phyloP scores from a whole-genome alignment of 169 alveolate species.

The Plasmodium cynomolgi region DNA sequence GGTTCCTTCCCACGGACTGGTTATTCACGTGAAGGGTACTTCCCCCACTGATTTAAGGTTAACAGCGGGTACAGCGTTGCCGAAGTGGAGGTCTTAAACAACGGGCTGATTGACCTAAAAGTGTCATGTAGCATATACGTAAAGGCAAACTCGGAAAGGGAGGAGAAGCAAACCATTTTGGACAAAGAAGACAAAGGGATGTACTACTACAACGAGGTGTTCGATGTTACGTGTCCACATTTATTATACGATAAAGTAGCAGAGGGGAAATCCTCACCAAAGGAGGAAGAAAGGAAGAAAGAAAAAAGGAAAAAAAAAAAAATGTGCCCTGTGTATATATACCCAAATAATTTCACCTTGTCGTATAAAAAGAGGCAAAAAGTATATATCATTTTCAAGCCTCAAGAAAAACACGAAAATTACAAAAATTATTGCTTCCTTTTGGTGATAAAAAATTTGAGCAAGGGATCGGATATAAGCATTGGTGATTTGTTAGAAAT shows the following conservation, averaged over 20 bases:
- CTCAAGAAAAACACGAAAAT: conserved; percentile 54
- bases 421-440: conserved; percentile 54
- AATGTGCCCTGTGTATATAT: conserved; percentile 59
- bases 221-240: conserved; percentile 3
- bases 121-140: conserved; percentile 43
- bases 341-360: conserved; percentile 23
- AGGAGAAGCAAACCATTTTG: not conserved
- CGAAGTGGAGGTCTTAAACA: conserved; percentile 50
- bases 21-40: not conserved
- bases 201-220: conserved; percentile 40
- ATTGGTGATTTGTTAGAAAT: conserved; percentile 42
- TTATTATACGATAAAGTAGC: conserved; percentile 18
- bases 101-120: conserved; percentile 42
- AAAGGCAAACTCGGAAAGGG: conserved; percentile 1
- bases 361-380: conserved; percentile 35
- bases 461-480: conserved; percentile 43
- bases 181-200: conserved; percentile 30
- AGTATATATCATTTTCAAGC: conserved; percentile 43
- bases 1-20: not conserved
- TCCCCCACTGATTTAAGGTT: conserved; percentile 15
- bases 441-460: conserved; percentile 15
- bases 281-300: not conserved
- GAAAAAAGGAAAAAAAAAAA: not conserved
- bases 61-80: conserved; percentile 47
- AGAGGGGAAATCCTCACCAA: not conserved